These are phyloP conservation scores for Naegleria gruberi DNA, from an alignment of 208 protist species.

Conservation along the genomic window DNA sequence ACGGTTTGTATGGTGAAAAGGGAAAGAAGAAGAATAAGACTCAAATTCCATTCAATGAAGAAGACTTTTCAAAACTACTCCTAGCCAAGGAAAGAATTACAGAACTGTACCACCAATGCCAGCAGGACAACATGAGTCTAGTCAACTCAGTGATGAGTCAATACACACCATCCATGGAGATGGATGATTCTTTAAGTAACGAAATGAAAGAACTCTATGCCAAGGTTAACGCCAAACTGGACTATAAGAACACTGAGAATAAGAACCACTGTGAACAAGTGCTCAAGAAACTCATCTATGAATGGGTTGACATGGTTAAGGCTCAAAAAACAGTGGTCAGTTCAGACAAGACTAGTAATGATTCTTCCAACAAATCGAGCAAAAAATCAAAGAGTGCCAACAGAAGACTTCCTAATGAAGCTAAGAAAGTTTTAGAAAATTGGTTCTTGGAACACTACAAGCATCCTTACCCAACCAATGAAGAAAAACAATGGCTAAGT, in stretches of 20 bases:
- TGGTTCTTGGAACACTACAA: slow-evolving; percentile 23
- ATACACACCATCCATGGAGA: neutral
- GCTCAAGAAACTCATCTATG: neutral
- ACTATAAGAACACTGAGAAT: neutral
- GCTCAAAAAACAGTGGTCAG: neutral
- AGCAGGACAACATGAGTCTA: neutral
- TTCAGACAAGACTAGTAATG: neutral
- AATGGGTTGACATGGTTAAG: neutral
- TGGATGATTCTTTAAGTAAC: neutral
- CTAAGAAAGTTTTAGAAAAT: slow-evolving; percentile 28
- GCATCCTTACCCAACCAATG: slow-evolving; percentile 29
- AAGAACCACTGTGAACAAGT: neutral
- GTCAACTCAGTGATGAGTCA: neutral
- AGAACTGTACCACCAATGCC: neutral
- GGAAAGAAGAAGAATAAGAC: neutral
- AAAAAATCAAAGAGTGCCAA: neutral
- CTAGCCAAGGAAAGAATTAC: neutral
- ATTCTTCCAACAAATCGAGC: neutral
- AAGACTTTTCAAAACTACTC: neutral
- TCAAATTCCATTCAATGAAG: neutral
- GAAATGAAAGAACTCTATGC: neutral
- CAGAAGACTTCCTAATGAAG: slow-evolving; percentile 23
- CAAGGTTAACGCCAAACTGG: neutral
- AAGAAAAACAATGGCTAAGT: slow-evolving; percentile 25
- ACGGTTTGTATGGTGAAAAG: neutral